Base-by-base conservation (phyloP, 2,329 filamentous ascomycete genomes). In the Thermoascus crustaceus region DNA sequence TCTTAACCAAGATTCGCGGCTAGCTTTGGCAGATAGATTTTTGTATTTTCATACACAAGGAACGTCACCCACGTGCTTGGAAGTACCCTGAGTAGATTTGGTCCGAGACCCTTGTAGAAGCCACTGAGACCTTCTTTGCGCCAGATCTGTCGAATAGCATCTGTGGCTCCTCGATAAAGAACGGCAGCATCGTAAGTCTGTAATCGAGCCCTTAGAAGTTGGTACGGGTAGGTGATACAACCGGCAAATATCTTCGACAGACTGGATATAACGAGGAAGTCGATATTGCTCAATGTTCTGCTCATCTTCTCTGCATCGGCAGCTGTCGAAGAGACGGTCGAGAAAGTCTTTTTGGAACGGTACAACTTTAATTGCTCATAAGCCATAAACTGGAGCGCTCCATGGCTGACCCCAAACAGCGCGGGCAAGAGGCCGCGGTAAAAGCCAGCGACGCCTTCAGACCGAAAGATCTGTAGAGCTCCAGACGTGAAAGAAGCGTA, bases 31-130 rank as follows among this genome's bases (percentile, higher is more conserved):
- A 93, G 57, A 55, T 85, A 80, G 46, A 75, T 78, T 63, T 82
- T 87, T 40, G 82, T 80, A 60, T 96, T 96, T 68, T 98, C 91
- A 63, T 96, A 96, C 16, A 96, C 88, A 50, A 98, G 63, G 57
- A 98, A 96, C 1, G 89, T 96, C 35, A 95, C 85, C 76, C 91
- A 94, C 3, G 91, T 96, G 20, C 87, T 88, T 3, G 91, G 91
- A 60, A 98, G 70, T 18, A 96, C 91, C 42, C 91, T 76, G 34
- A 94, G 69, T n/a, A 94, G 73, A 46, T 89, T 94, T 1, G 89
- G 88, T 25, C 85, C 78, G 38, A 96, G 67, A 2, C 91, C 91
- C 46, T 88, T 85, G 61, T 96, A 98, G 61, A 95, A 96, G 0
- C 89, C 89, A 7, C 73, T 66, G 20, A 83, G 40, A 0, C 91